Conservation (phyloP, 441 rosid genomes). For the Populus tomentosa region DNA sequence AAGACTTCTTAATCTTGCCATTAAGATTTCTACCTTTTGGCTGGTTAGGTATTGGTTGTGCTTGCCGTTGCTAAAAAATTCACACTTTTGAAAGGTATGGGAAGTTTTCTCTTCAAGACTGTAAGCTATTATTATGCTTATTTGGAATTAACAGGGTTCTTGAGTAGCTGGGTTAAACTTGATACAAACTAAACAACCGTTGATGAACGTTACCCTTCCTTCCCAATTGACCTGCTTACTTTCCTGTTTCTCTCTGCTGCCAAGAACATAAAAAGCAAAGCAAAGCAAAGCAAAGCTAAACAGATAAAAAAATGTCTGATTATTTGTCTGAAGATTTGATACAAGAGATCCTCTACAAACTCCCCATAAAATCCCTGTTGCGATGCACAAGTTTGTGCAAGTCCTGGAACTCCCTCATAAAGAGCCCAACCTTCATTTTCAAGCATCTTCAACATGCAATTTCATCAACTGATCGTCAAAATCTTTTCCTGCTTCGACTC, state of each 20-base stretch:
- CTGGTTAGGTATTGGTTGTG: background rate
- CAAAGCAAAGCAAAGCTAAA: background rate
- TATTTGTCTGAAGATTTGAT: background rate
- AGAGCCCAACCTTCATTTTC: background rate
- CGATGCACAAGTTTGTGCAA: constrained; percentile 5
- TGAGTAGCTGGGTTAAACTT: background rate
- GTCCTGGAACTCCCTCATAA: constrained; percentile 7
- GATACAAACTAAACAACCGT: background rate
- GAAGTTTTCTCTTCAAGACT: background rate
- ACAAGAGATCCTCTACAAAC: background rate
- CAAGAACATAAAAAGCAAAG: background rate
- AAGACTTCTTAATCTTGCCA: background rate
- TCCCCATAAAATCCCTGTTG: background rate
- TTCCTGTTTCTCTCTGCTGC: background rate
- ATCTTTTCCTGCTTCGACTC: background rate
- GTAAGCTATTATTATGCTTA: background rate
- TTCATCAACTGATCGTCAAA: background rate
- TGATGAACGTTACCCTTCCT: background rate
- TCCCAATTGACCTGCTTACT: background rate
- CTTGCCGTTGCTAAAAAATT: background rate
- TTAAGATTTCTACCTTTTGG: background rate
- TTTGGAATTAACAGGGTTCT: background rate
- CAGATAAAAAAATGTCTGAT: background rate
- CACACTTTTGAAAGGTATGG: background rate
- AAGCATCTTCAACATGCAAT: background rate